phyloP scores from a whole-genome alignment of 2,329 filamentous ascomycete species.

The Stagonosporopsis chrysanthemi region DNA sequence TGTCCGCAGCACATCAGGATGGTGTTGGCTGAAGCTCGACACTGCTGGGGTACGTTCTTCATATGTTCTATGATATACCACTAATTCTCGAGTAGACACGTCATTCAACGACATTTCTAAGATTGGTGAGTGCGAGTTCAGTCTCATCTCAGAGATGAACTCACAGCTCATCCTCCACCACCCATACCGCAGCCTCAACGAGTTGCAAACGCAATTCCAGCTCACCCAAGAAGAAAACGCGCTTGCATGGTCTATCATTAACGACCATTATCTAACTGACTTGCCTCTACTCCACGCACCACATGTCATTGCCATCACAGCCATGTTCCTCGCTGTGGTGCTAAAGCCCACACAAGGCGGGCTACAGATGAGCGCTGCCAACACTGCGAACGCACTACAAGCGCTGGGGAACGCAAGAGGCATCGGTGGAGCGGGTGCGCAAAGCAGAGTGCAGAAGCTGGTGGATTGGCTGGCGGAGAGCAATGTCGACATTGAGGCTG shows the following conservation, averaged over 20 bases:
- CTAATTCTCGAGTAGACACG: slow-evolving; percentile 38
- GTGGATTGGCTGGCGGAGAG: slow-evolving; percentile 86
- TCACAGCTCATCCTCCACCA: slow-evolving; percentile 91
- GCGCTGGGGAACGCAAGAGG: slow-evolving; percentile 43
- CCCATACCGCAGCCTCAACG: slow-evolving; percentile 81
- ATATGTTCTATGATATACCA: neutral
- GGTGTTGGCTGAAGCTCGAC: slow-evolving; percentile 84
- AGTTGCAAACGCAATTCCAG: slow-evolving; percentile 72
- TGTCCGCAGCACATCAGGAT: slow-evolving; percentile 94
- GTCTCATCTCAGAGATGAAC: slow-evolving; percentile 87
- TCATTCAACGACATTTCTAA: slow-evolving; percentile 72
- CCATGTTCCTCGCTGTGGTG: slow-evolving; percentile 83
- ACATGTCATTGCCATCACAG: slow-evolving; percentile 87
- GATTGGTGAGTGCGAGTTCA: slow-evolving; percentile 93
- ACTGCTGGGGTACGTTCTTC: slow-evolving; percentile 58
- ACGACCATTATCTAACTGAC: slow-evolving; percentile 92
- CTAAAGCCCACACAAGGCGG: slow-evolving; percentile 70
- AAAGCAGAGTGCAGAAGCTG: slow-evolving; percentile 69
- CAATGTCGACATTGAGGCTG: slow-evolving; percentile 80
- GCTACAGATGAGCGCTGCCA: slow-evolving; percentile 54
- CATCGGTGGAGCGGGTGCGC: slow-evolving; percentile 36
- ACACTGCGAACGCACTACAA: slow-evolving; percentile 50
- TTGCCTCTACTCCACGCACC: slow-evolving; percentile 84
- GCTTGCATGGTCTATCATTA: slow-evolving; percentile 83
- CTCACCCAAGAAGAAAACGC: slow-evolving; percentile 80